phyloP scores from a whole-genome alignment of 768 basidiomycete species.

The Phallus indusiatus region DNA sequence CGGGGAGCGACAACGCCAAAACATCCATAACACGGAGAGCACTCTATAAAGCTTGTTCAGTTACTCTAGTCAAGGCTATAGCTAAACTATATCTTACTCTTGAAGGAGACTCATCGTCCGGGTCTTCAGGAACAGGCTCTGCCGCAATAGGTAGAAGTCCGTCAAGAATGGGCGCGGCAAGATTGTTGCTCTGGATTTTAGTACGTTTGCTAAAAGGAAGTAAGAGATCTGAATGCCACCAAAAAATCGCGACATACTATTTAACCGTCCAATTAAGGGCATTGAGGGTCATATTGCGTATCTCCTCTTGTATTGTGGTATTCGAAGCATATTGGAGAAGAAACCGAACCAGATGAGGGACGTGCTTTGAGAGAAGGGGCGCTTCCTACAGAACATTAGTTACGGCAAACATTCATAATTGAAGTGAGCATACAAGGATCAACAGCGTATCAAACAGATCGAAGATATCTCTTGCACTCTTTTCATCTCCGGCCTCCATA shows the following conservation, averaged over 20 bases:
- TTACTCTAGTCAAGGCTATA: background rate
- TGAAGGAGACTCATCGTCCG: conserved; percentile 88
- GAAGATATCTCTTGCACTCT: conserved; percentile 78
- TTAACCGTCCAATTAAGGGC: conserved; percentile 94
- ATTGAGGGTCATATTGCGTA: conserved; percentile 86
- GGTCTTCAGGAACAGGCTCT: conserved; percentile 88
- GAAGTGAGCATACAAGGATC: conserved; percentile 56
- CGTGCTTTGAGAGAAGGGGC: conserved; percentile 84
- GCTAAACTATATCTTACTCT: conserved; percentile 45
- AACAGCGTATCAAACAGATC: conserved; percentile 94
- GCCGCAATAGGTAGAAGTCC: conserved; percentile 91
- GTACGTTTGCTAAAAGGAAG: conserved; percentile 73
- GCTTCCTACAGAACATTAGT: conserved; percentile 55
- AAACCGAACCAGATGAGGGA: conserved; percentile 81
- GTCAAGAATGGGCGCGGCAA: conserved; percentile 80
- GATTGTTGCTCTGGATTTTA: conserved; percentile 77
- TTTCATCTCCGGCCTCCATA: conserved; percentile 71
- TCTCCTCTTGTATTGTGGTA: conserved; percentile 59
- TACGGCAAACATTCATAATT: background rate
- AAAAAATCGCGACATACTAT: conserved; percentile 54
- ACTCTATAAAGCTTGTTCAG: conserved; percentile 38
- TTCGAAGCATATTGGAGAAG: conserved; percentile 79
- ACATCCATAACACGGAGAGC: conserved; percentile 92
- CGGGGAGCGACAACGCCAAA: conserved; percentile 86
- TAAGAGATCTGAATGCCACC: conserved; percentile 7